Percentiles rank a stretch among this genome's conserved stretches.
Conservation (phyloP, 2,329 filamentous ascomycete genomes). For the Phialophora tarda region DNA sequence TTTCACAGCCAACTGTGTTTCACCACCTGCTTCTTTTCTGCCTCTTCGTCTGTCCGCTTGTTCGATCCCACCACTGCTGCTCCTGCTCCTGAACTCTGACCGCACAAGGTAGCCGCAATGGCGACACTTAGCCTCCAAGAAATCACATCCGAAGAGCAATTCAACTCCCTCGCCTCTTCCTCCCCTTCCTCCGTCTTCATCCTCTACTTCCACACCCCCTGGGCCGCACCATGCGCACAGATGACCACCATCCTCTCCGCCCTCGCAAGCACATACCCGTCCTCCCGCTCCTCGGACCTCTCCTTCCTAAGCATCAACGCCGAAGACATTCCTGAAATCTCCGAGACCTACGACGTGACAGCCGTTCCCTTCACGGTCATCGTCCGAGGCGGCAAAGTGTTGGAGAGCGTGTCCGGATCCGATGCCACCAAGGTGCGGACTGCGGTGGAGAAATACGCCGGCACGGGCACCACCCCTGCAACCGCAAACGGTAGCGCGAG, state of each 20-base stretch:
- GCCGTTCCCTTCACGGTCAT: constrained; percentile 92
- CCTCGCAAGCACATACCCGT: constrained; percentile 83
- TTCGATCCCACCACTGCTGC: not conserved
- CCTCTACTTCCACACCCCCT: constrained; percentile 94
- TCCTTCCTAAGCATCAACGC: constrained; percentile 91
- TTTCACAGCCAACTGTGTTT: not conserved
- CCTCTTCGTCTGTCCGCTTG: not conserved
- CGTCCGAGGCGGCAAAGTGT: constrained; percentile 72
- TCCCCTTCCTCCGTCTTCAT: constrained; percentile 75
- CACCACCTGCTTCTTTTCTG: not conserved
- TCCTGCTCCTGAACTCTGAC: not conserved
- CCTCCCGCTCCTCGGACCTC: constrained; percentile 62
- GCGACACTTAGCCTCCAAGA: constrained; percentile 77
- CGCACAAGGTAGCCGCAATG: constrained; percentile 56
- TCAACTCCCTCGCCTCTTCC: constrained; percentile 70
- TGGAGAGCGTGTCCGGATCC: constrained; percentile 88
- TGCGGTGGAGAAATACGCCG: constrained; percentile 82
- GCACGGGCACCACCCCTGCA: constrained; percentile 46
- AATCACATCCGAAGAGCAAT: constrained; percentile 74
- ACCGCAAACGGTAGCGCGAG: constrained; percentile 43
- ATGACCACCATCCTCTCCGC: constrained; percentile 87
- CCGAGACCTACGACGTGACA: constrained; percentile 90
- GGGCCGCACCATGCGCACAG: constrained; percentile 94
- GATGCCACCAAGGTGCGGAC: constrained; percentile 83
- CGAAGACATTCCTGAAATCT: constrained; percentile 89